Evolutionary conservation across 768 basidiomycete genomes (phyloP), one percentile per base, ranked within the genome.

Genomic region (Tricholoma matsutake): DNA sequence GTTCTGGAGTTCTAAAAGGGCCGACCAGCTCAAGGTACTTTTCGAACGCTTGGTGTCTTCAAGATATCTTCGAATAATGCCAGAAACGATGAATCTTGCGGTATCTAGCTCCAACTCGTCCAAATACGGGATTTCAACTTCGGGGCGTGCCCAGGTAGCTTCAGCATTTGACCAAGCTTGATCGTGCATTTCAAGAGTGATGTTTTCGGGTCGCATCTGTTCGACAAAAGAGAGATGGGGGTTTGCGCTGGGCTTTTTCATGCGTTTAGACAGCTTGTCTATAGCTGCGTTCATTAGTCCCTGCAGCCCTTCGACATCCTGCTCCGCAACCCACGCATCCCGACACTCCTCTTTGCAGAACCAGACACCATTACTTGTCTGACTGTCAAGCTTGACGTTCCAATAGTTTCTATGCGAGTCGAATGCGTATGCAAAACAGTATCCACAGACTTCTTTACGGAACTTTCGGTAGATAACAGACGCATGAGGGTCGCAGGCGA

Each of bases 381-480:
- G 56, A 14, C 63, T 69, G 18, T 69, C 70, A 49, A 74, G 70
- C 59, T 73, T 76, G 64, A 79, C 65, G 41, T 68, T 78, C 85
- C 85, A 86, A 28, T 76, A 67, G 61, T 75, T 73, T 72, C 76
- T 76, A 31, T 78, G 75, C 28, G 75, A 74, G 56, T 85, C 82
- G 64, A 81, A 82, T 25, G 83, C 78, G 67, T 88, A 88, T 39
- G 79, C 78, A 67, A 86, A 88, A 71, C 88, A 89, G 67, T 81
- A 74, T 9, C 79, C 82, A 64, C 87, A 89, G 52, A 87, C 85
- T 68, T 88, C 87, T 68, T 83, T 86, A 41, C 85, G 79, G 64
- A 87, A 89, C 62, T 81, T 81, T 66, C 80, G 84, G 70, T 83
- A 83, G 55, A 89, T 76, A 34, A 86, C 84, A 54, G 78, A 78